Evolutionary conservation across 306 rosid genomes (phyloP), one percentile per base, ranked within the genome.

Genomic region (Leucaena leucocephala): DNA sequence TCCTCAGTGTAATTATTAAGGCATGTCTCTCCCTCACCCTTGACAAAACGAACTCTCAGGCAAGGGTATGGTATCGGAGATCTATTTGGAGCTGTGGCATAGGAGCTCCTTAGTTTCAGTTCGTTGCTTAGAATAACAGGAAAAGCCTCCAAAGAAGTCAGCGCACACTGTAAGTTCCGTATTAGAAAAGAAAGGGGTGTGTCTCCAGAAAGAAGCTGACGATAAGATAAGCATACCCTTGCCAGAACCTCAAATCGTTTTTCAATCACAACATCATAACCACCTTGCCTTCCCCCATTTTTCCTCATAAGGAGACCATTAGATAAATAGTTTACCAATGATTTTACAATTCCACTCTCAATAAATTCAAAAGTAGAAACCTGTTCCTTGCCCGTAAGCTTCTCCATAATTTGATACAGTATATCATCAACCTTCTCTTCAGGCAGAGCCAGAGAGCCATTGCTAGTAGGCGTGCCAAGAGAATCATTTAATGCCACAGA

Each of bases 301-400:
- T 80, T 81, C 73, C 66, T 83, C 84, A 71, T 74, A 87, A 80
- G 84, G 82, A 73, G 93, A 34, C 93, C 93, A 85, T 75, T 82
- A 50, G 96, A 90, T 83, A 96, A 81, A 86, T 77, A 93, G 62
- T 85, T 93, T 64, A 84, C 81, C 64, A 95, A 87, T 55, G 99
- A 89, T 79, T 88, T 91, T 72, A 90, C 90, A 44, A 96, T 84
- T 82, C 98, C 98, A 85, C 98, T 93, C 83, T 96, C 99, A 73
- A 91, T 83, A 80, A 96, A 96, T 74, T 96, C 99, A 87, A 96
- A 96, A 66, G 99, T 96, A 72, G 99, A 96, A 83, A 96, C 89
- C 77, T 91, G 89, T 68, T 96, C 99, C 68, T 83, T 84, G 79
- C 97, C 92, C 67, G 85, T 80, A 52, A 96, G 92, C 88, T 81